Conservation (phyloP, 768 basidiomycete genomes). For the Russula sp. region DNA sequence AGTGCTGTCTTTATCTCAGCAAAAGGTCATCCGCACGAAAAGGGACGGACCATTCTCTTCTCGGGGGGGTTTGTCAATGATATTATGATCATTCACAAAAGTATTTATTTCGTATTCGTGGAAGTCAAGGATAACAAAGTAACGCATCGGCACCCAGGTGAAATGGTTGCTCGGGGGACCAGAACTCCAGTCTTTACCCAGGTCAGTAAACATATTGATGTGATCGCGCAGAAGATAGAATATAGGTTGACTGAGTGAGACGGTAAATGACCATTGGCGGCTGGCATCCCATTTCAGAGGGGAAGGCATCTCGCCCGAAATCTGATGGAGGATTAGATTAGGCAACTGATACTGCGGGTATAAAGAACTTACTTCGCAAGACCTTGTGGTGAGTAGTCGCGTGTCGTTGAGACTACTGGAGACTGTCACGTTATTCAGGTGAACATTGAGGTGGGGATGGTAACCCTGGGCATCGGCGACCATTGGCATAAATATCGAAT, state of each 20-base stretch:
- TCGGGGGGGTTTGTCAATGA: constrained; percentile 82
- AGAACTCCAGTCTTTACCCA: constrained; percentile 88
- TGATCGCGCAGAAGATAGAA: constrained; percentile 88
- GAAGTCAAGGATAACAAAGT: constrained; percentile 66
- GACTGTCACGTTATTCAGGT: constrained; percentile 73
- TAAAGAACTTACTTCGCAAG: constrained; percentile 59
- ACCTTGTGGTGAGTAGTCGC: constrained; percentile 69
- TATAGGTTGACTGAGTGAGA: constrained; percentile 67
- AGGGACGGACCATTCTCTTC: constrained; percentile 76
- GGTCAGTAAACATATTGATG: constrained; percentile 88
- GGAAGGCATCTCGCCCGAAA: constrained; percentile 71
- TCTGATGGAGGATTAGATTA: constrained; percentile 38
- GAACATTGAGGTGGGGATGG: constrained; percentile 73
- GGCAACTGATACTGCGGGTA: not conserved
- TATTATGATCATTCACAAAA: constrained; percentile 94
- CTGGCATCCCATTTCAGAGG: constrained; percentile 80
- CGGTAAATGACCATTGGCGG: constrained; percentile 75
- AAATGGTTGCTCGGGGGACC: constrained; percentile 78
- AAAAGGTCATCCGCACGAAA: not conserved
- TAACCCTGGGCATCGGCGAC: constrained; percentile 71
- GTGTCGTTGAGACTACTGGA: constrained; percentile 89
- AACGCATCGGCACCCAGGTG: constrained; percentile 81
- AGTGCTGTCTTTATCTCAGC: constrained; percentile 51
- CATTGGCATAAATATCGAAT: constrained; percentile 86
- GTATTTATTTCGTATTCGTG: constrained; percentile 74